Conservation (phyloP, 2,329 filamentous ascomycete species). For the Fusarium poae region DNA sequence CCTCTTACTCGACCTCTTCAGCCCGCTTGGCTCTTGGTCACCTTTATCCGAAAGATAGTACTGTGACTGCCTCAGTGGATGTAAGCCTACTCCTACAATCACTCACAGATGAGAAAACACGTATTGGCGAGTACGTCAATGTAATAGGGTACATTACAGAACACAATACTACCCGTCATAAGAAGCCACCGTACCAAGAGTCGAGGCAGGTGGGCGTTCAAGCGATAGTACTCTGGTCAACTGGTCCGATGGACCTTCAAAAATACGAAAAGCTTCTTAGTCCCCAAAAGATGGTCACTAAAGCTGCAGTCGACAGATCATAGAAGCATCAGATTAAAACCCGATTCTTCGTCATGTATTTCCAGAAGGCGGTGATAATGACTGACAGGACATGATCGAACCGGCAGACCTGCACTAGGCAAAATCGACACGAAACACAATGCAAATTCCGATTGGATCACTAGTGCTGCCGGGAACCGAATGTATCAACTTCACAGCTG, state of each 20-base stretch:
- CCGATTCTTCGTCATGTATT: slow-evolving; percentile 8
- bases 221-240: slow-evolving; percentile 81
- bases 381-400: slow-evolving; percentile 27
- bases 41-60: slow-evolving; percentile 65
- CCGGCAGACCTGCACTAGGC: slow-evolving; percentile 14
- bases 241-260: slow-evolving; percentile 77
- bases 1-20: slow-evolving; percentile 63
- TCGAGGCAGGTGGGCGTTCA: slow-evolving; percentile 67
- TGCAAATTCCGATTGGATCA: slow-evolving; percentile 45
- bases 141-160: slow-evolving; percentile 81
- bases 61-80: slow-evolving; percentile 72
- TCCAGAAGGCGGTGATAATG: slow-evolving; percentile 1
- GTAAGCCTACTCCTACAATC: slow-evolving; percentile 77
- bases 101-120: slow-evolving; percentile 72
- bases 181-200: slow-evolving; percentile 25
- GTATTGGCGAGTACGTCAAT: slow-evolving; percentile 88
- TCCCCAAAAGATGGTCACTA: slow-evolving; percentile 3
- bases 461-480: slow-evolving; percentile 41
- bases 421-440: slow-evolving; percentile 38
- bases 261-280: slow-evolving; percentile 75
- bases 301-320: slow-evolving; percentile 2
- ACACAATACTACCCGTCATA: slow-evolving; percentile 26
- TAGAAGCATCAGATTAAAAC: slow-evolving; percentile 14
- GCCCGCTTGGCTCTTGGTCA: slow-evolving; percentile 78
- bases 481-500: slow-evolving; percentile 43